Evolutionary conservation across 768 basidiomycete genomes (phyloP), one percentile per base, ranked within the genome.

Genomic region (Podaxis sp.): DNA sequence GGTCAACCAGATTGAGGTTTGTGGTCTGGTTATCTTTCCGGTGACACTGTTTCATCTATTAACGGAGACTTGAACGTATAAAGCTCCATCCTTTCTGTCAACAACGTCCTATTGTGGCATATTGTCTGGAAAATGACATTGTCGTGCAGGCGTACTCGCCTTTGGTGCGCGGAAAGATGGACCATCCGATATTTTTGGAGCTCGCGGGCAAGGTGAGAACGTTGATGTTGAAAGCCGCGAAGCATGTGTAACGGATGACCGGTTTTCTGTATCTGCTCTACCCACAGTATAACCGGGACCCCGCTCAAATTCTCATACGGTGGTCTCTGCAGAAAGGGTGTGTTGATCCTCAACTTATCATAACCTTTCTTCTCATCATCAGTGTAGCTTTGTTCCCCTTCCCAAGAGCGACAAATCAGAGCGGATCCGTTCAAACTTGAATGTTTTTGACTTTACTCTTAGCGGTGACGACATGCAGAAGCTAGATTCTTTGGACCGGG

Each of bases 311-410:
- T 50, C 81, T 97, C 18, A 75, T 96, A 56, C 84, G 95, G 16
- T 97, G 94, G 92, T 95, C 92, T 32, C 74, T 98, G 38, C 95
- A 97, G 72, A 85, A 82, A 68, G 86, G 86, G 89, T 90, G 64
- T 46, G 83, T 74, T 10, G 23, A 28, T 18, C 2, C 18, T 37
- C 23, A 9, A 51, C 53, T 57, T 46, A 16, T 23, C n/a, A 1
- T n/a, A n/a, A 21, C 27, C 50, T 14, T 44, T 42, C 3, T 21
- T 16, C 38, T 36, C 16, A 44, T 53, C 13, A 42, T 53, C 27
- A 1, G 14, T 35, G 13, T 47, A 57, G 91, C 23, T 90, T 84
- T 65, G 79, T 90, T 0, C 89, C 90, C 0, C 79, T 96, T 3
- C 90, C 91, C 2, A 95, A 95, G 73, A 90, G 88, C 28, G 80